Evolutionary conservation across 1,284 basidiomycete species (phyloP), one percentile per base, ranked within the genome.

Genomic region (Sanghuangporus sanghuang): DNA sequence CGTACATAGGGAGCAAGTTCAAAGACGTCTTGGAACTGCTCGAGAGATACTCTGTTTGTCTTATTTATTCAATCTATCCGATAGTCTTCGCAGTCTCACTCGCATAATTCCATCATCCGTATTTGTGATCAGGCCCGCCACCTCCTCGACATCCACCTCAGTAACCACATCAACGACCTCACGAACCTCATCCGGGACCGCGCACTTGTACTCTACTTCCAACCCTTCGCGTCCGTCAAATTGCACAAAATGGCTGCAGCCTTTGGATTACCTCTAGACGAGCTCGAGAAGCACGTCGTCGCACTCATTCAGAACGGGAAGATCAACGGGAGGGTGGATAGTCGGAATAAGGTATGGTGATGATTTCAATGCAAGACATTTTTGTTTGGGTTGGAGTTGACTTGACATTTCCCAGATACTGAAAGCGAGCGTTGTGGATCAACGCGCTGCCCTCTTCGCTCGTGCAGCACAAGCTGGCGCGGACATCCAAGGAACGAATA

Each of bases 1-100:
- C 89, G 3, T 96, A 93, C 75, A 86, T 92, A 79, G 79, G 80
- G 64, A 93, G 89, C 71, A 86, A 89, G 68, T 96, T 95, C 79
- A 90, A 89, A 72, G 81, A 77, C 4, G 89, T 90, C 7, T 80
- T 96, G 3, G 87, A 90, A 53, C 76, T 91, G 35, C 81, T 96
- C 52, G 80, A 85, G 4, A 79, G 80, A 65, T 86, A 89, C 71
- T 87, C 88, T n/a, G 92, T 91, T 69, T 61, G 86, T 75, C 18
- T 46, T 12, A 35, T 21, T 21, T 35, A 12, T n/a, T 16, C 48
- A 27, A 46, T n/a, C 6, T 11, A 18, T n/a, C 16, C n/a, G n/a
- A n/a, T n/a, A n/a, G 16, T 46, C 44, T 46, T n/a, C 11, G 12
- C 7, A 7, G 12, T 46, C 21, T 46, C 21, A 18, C 16, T 12